Conservation (phyloP, 2,329 filamentous ascomycete species). For the Hypoxylon sp. region DNA sequence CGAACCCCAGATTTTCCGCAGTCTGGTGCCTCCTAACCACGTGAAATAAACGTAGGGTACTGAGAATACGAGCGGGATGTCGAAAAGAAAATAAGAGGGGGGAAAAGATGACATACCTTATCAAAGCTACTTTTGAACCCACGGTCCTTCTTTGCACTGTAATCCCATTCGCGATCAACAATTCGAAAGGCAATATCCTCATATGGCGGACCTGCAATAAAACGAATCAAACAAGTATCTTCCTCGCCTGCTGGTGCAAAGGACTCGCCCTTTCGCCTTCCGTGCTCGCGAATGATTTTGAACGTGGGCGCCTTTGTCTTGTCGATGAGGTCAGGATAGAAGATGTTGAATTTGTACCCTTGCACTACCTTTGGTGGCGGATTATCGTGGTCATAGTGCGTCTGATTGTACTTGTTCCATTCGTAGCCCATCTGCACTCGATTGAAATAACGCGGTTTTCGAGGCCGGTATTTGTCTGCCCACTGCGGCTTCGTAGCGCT, state of each 20-base stretch:
- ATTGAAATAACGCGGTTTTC: constrained; percentile 98
- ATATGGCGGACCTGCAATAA: constrained; percentile 95
- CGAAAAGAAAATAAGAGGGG: constrained; percentile 4
- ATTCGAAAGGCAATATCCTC: constrained; percentile 98
- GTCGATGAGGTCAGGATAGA: constrained; percentile 97
- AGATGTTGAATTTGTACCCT: constrained; percentile 99
- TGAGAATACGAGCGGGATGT: constrained; percentile 15
- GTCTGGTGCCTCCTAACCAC: constrained; percentile 23
- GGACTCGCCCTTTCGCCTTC: constrained; percentile 89
- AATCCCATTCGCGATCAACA: constrained; percentile 99
- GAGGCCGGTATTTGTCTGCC: constrained; percentile 86
- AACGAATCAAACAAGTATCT: constrained; percentile 96
- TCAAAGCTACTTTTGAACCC: constrained; percentile 98
- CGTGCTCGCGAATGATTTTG: constrained; percentile 94
- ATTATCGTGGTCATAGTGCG: constrained; percentile 98
- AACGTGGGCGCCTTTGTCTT: constrained; percentile 95
- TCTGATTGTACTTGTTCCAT: constrained; percentile 99
- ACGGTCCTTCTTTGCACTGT: constrained; percentile 92
- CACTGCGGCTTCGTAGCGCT: constrained; percentile 78
- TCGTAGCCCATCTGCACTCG: constrained; percentile 99
- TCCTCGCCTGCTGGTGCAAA: constrained; percentile 95
- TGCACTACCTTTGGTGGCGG: constrained; percentile 98
- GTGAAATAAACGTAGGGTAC: constrained; percentile 42
- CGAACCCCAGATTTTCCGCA: constrained; percentile 16
- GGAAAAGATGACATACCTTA: constrained; percentile 77